Evolutionary conservation across 2,329 filamentous ascomycete species (phyloP), one percentile per base, ranked within the genome.

Genomic region (Penicillium sp.): DNA sequence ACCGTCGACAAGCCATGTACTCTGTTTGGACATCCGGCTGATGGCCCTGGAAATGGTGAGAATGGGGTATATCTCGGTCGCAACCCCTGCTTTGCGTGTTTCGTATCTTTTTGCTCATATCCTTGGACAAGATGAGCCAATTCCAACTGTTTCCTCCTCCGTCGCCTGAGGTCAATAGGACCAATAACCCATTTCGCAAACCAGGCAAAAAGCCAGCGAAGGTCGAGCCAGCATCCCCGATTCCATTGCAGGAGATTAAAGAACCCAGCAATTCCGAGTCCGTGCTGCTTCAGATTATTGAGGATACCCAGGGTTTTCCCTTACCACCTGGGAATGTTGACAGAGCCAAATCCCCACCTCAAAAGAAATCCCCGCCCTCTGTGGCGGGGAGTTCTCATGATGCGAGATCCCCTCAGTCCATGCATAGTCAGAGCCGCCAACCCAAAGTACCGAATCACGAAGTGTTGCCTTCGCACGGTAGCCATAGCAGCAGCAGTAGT

Each of bases 141-240:
- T 77, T 77, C 46, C 74, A 75, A 51, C 65, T 77, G 45, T 76
- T 76, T 42, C 75, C 74, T 16, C 60, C 71, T n/a, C 66, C 69
- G 47, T 66, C 72, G 10, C 62, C 67, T 10, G 66, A 67, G 57
- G 55, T 57, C 43, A 65, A 67, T 52, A 61, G 51, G 21, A 58
- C 61, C 21, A 72, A 68, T 51, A 73, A 75, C 47, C 69, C 71
- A 1, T 73, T 74, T 55, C 67, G 68, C 36, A 69, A 62, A 52
- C 61, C 56, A 4, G 56, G 61, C 22, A 67, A 60, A 50, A 70
- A 65, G 36, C 60, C 60, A 18, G 55, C 59, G 2, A 65, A 62
- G 24, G 56, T 60, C 18, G 60, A 68, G 21, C 58, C 63, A 2
- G 52, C 55, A 5, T 66, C 67, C 32, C 62, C 71, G 18, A 66